phyloP scores from a whole-genome alignment of 2,329 filamentous ascomycete species.

The Botrytis tulipae region DNA sequence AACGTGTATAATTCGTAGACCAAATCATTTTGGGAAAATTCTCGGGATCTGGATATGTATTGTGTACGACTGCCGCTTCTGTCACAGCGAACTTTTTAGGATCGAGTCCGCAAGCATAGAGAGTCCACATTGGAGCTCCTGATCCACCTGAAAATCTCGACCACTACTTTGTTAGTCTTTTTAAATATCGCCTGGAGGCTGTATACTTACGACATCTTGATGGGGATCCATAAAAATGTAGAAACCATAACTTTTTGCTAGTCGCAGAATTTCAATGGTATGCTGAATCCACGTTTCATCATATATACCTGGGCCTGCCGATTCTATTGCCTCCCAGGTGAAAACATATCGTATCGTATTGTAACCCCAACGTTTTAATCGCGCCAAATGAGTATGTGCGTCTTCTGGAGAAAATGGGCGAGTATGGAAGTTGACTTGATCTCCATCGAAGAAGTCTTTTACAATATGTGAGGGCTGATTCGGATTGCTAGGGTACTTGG shows the following conservation, averaged over 20 bases:
- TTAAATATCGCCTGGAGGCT: not conserved
- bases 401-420: slow-evolving; percentile 82
- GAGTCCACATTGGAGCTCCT: slow-evolving; percentile 94
- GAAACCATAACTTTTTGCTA: slow-evolving; percentile 88
- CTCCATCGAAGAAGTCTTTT: slow-evolving; percentile 86
- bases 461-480: slow-evolving; percentile 75
- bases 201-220: slow-evolving; percentile 78
- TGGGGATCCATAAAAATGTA: slow-evolving; percentile 99
- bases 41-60: slow-evolving; percentile 81
- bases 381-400: slow-evolving; percentile 80
- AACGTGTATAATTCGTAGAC: slow-evolving; percentile 92
- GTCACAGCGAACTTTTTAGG: slow-evolving; percentile 81
- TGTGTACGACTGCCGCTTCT: slow-evolving; percentile 91
- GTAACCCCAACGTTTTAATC: slow-evolving; percentile 86
- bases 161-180: slow-evolving; percentile 55
- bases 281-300: slow-evolving; percentile 92
- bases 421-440: slow-evolving; percentile 84
- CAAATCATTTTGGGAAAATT: slow-evolving; percentile 98
- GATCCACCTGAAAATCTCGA: slow-evolving; percentile 92
- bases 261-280: slow-evolving; percentile 78
- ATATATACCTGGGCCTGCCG: slow-evolving; percentile 83
- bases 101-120: slow-evolving; percentile 91
- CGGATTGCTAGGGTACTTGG: slow-evolving; percentile 82
- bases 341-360: slow-evolving; percentile 97
- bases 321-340: slow-evolving; percentile 98